These are phyloP conservation scores for Silene coronaria DNA, from an alignment of 179 eudicot species.

Conservation along the genomic window DNA sequence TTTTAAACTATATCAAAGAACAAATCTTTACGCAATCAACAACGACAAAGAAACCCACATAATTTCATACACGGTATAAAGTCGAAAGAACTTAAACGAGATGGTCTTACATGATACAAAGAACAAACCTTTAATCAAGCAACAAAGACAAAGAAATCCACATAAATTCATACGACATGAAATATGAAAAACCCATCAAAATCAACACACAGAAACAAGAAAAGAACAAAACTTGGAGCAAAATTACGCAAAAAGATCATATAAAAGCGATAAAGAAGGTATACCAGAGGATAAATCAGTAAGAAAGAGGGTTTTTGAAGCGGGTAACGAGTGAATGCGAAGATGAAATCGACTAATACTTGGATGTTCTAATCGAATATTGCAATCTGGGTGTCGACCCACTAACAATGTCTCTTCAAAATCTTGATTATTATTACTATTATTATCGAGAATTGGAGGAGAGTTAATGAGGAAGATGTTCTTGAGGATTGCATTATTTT, in stretches of 20 bases:
- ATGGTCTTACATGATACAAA: too few species aligned
- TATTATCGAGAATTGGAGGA: constrained; percentile 25
- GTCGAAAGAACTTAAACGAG: too few species aligned
- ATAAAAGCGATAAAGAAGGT: neutral
- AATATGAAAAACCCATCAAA: neutral
- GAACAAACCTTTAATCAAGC: too few species aligned
- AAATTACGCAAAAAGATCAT: neutral
- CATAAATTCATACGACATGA: neutral
- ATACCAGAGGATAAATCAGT: constrained; percentile 71
- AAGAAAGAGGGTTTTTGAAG: constrained; percentile 38
- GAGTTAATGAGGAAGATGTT: constrained; percentile 64
- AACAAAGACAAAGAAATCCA: neutral
- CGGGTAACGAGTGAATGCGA: constrained; percentile 54
- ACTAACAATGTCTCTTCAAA: constrained; percentile 48
- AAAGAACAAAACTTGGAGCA: neutral
- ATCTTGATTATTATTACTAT: constrained; percentile 21
- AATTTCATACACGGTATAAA: too few species aligned
- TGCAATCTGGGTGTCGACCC: constrained; percentile 84
- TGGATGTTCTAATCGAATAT: constrained; percentile 75
- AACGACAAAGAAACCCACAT: neutral
- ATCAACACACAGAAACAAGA: neutral
- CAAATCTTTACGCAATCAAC: too few species aligned
- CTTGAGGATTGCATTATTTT: constrained; percentile 67
- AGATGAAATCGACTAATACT: constrained; percentile 91
- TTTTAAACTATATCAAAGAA: too few species aligned